Evolutionary conservation across 768 basidiomycete genomes (phyloP).

Genomic region (Pleurotus djamor): DNA sequence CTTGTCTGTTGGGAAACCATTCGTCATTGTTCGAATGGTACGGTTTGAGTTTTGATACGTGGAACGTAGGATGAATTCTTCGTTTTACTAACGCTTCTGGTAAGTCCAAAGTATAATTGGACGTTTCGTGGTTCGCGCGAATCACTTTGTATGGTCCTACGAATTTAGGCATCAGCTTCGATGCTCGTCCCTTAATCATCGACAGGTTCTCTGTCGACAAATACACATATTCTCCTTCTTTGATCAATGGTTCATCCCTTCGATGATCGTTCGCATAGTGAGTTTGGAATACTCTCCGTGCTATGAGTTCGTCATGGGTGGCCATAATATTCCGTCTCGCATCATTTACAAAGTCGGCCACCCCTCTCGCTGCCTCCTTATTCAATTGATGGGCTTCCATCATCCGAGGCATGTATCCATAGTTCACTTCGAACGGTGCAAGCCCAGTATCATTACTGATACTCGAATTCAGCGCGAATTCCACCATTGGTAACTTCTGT

Average conservation of each 20-base stretch:
- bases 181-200: constrained; percentile 26
- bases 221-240: constrained; percentile 25
- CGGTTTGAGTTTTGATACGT: constrained; percentile 25
- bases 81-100: constrained; percentile 17
- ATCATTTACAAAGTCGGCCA: too few relatives aligned
- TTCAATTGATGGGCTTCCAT: too few relatives aligned
- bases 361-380: too few relatives aligned
- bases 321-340: not conserved
- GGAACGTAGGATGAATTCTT: constrained; percentile 30
- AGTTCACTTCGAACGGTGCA: not conserved
- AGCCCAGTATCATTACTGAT: constrained; percentile 7
- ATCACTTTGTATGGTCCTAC: constrained; percentile 34
- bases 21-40: constrained; percentile 25
- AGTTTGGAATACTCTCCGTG: constrained; percentile 22
- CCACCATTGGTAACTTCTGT: constrained; percentile 22
- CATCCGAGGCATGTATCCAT: constrained; percentile 17
- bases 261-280: constrained; percentile 23
- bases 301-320: constrained; percentile 37
- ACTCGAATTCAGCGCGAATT: constrained; percentile 37
- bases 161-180: constrained; percentile 32
- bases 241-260: constrained; percentile 10
- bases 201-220: constrained; percentile 32
- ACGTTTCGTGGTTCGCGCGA: constrained; percentile 13
- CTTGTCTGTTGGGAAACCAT: constrained; percentile 28
- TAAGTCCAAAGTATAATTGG: constrained; percentile 24